A percentile compares a stretch with the other conserved stretches of the same genome.
Evolutionary conservation across 768 basidiomycete species (phyloP).

Genomic region (Coprinellus micaceus): DNA sequence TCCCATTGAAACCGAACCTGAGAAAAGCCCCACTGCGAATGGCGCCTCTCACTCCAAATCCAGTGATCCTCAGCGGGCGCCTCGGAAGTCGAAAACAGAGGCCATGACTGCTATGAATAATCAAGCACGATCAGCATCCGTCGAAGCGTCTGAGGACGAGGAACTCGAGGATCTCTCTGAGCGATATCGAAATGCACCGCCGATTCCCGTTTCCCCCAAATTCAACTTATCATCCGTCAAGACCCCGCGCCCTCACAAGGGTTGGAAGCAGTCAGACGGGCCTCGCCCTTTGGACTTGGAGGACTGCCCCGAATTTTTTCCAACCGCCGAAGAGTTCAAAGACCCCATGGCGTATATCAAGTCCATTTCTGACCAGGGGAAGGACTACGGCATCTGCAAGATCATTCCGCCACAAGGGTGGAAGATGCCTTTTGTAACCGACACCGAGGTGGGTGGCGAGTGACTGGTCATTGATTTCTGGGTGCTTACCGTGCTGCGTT

Average conservation of each 20-base stretch:
- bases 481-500: constrained; percentile 19
- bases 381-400: constrained; percentile 89
- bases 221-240: constrained; percentile 73
- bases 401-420: constrained; percentile 89
- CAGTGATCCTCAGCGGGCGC: constrained; percentile 60
- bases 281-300: constrained; percentile 79
- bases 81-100: constrained; percentile 88
- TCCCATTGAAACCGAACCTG: constrained; percentile 51
- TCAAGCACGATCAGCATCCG: constrained; percentile 55
- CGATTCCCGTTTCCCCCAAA: constrained; percentile 58
- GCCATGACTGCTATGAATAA: constrained; percentile 75
- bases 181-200: constrained; percentile 46
- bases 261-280: constrained; percentile 28
- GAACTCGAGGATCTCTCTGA: constrained; percentile 50
- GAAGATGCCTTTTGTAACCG: constrained; percentile 94
- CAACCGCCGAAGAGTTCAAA: constrained; percentile 85
- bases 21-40: constrained; percentile 33
- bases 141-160: constrained; percentile 48
- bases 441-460: constrained; percentile 73
- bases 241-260: constrained; percentile 51
- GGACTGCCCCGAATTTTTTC: constrained; percentile 88
- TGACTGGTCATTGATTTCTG: constrained; percentile 7
- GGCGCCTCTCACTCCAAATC: constrained; percentile 36
- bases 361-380: constrained; percentile 68
- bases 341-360: constrained; percentile 94